phyloP scores from a whole-genome alignment of 306 rosid genomes.

The Potentilla sterilis region DNA sequence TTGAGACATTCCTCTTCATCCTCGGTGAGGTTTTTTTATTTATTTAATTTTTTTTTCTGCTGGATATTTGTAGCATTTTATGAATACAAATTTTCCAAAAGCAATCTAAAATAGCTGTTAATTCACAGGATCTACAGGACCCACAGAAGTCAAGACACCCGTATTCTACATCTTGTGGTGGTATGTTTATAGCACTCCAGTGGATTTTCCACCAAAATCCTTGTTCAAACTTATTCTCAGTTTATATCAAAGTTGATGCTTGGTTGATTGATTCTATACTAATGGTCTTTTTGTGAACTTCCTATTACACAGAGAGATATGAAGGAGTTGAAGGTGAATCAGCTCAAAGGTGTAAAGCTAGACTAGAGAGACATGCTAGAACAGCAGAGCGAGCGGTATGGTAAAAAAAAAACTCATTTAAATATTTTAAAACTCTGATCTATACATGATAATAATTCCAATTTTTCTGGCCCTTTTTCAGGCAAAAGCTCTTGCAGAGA shows the following conservation, averaged over 20 bases:
- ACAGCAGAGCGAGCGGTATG: conserved; percentile 94
- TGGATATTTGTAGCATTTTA: conserved; percentile 20
- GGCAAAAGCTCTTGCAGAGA: conserved; percentile 94
- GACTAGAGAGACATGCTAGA: conserved; percentile 85
- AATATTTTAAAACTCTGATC: conserved; percentile 2
- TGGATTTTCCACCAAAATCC: conserved; percentile 15
- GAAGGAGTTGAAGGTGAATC: conserved; percentile 79
- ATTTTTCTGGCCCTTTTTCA: conserved; percentile 40
- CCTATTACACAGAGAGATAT: conserved; percentile 55
- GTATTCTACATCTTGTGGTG: conserved; percentile 55
- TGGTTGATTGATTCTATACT: conserved; percentile 28
- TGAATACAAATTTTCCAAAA: conserved; percentile 20
- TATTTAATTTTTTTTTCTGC: background rate
- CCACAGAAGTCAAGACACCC: conserved; percentile 53
- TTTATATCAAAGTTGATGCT: conserved; percentile 21
- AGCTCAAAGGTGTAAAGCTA: conserved; percentile 93
- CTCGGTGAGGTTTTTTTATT: conserved; percentile 53
- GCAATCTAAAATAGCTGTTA: conserved; percentile 25
- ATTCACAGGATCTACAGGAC: conserved; percentile 62
- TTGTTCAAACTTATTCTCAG: background rate
- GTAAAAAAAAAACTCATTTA: conserved; percentile 25
- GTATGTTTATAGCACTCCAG: conserved; percentile 37
- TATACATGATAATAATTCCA: conserved; percentile 21
- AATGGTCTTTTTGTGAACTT: conserved; percentile 38
- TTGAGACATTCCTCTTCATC: conserved; percentile 58